Base-by-base conservation (phyloP, 2,329 filamentous ascomycete genomes). In the Talaromyces piceae region DNA sequence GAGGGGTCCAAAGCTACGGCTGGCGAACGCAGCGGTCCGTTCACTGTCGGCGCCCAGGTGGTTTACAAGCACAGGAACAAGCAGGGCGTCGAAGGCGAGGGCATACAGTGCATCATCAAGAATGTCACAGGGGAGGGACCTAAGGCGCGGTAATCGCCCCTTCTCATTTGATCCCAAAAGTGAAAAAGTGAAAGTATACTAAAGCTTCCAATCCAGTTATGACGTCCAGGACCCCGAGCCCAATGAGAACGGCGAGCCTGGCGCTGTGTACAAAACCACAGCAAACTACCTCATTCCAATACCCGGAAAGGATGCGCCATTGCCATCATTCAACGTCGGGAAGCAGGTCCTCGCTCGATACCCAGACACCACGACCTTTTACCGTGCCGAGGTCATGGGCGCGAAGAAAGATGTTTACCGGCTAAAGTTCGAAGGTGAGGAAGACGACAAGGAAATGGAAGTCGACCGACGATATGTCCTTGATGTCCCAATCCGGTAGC, bases 281-380 rank as follows among this genome's bases (percentile, higher is more conserved):
- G 87, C 87, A 1, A 83, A 79, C 62, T 87, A 80, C 62, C 84
- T 93, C 76, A 90, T 91, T 43, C 80, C 84, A 2, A 90, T 93
- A 51, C 84, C 87, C 2, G 76, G 79, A 57, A 73, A 68, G 55
- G 81, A 69, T 2, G 72, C 85, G 13, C 70, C 77, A 3, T 76
- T 86, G 37, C 78, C 86, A 52, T 80, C 86, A 30, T 82, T 79
- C 58, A 61, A 75, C 6, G 70, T 79, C 33, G 85, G 86, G 41
- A 87, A 85, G 63, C 80, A 82, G 43, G 87, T 91, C 7, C 73
- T 91, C 52, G 88, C 88, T 0, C 73, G 89, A 52, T 93, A 93
- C 62, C 88, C 88, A 0, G 84, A 89, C 59, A 91, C 88, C 1
- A 91, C 88, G 1, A 91, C 87, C 0, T 91, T 93, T 61, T 93